Evolutionary conservation across 2,329 filamentous ascomycete species (phyloP).

Genomic region (Microsporum ferrugineum): DNA sequence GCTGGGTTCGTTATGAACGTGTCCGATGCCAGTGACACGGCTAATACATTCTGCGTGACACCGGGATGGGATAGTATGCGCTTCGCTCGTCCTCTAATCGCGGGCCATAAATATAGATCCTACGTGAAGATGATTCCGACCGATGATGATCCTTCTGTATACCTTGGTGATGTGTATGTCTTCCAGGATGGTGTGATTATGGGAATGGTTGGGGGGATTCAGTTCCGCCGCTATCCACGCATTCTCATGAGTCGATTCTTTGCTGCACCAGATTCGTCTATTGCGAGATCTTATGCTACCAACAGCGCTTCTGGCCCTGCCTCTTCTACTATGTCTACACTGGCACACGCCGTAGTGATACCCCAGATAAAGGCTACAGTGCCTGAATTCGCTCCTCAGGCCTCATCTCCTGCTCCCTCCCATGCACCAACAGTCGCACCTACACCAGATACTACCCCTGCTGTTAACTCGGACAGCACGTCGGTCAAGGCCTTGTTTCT

Average conservation of each 20-base stretch:
- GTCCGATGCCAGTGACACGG: conserved; percentile 19
- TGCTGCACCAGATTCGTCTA: background rate
- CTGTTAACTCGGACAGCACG: too few species aligned
- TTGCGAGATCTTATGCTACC: too few species aligned
- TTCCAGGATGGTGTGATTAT: conserved; percentile 23
- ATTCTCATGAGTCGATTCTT: conserved; percentile 33
- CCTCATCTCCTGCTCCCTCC: too few species aligned
- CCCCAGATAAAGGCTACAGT: too few species aligned
- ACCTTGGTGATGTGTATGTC: conserved; percentile 22
- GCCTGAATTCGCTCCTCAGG: too few species aligned
- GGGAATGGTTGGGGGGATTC: conserved; percentile 21
- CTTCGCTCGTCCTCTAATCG: conserved; percentile 18
- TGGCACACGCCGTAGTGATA: too few species aligned
- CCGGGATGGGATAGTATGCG: conserved; percentile 27
- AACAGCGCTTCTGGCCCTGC: too few species aligned
- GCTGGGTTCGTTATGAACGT: conserved; percentile 31
- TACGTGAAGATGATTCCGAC: conserved; percentile 26
- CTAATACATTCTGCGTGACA: conserved; percentile 25
- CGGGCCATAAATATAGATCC: conserved; percentile 20
- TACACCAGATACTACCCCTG: too few species aligned
- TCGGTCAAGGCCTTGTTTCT: too few species aligned
- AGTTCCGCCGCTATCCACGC: conserved; percentile 23
- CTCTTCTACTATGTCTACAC: too few species aligned
- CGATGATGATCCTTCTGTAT: conserved; percentile 22
- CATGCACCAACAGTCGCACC: too few species aligned